Evolutionary conservation across 1,139 yeast species (phyloP), one percentile per base, ranked within the genome.

Genomic region (Nakaseomyces sp.): DNA sequence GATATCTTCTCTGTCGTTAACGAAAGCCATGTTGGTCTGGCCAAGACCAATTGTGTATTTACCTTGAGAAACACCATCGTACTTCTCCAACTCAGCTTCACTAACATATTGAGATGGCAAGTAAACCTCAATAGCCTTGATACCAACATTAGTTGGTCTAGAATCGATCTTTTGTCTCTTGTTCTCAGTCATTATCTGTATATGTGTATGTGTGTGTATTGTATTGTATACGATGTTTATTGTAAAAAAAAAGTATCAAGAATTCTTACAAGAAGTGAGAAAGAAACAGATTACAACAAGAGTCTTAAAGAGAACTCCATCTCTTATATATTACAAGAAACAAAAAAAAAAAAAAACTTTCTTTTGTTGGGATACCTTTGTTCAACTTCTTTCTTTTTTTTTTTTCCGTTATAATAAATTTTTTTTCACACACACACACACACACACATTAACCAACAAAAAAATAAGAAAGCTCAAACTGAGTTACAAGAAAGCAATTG

Each of bases 21-120:
- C 97, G 60, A 87, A 91, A 20, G 95, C 78, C 98, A 93, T 93
- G 68, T 88, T 88, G 60, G 96, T 91, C 72, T 91, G 98, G 52
- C 98, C 98, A 50, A 93, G 76, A 42, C 99, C 99, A 66, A 93
- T 89, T 64, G 99, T 93, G 76, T 88, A 91, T 68, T 93, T 93
- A 47, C 99, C 99, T 47, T 85, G 73, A 22, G 97, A 79, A 53
- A 91, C 89, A 45, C 83, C 84, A 64, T 88, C 95, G 60, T 69
- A 79, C 57, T 76, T 71, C 68, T 93, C 99, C 55, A 93, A 73
- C 47, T 86, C 97, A 37, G 79, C 69, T 71, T 93, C 98, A 71
- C 77, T 82, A 50, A 93, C 96, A 54, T 79, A 86, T 63, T 73
- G 79, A 31, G 76, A 73, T 39, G 98, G 98, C 61, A 88, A 73